These are phyloP conservation scores for Beauveria asiatica DNA, from an alignment of 2,329 filamentous ascomycete species.

Conservation along the genomic window DNA sequence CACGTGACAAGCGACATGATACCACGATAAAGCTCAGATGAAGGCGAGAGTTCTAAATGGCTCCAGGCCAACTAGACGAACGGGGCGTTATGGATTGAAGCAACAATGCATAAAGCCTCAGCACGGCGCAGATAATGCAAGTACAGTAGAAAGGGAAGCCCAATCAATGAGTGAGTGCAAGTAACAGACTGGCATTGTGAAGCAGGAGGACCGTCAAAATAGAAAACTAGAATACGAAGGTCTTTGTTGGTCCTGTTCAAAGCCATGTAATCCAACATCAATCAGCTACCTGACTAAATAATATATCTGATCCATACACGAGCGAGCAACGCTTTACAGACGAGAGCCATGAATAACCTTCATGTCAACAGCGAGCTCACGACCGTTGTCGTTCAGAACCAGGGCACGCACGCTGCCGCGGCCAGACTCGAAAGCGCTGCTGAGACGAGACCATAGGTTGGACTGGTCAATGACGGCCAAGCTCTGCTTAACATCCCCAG, in stretches of 20 bases:
- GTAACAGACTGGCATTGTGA: no score
- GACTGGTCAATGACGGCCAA: slow-evolving; percentile 93
- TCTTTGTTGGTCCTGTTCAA: neutral
- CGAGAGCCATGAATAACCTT: slow-evolving; percentile 86
- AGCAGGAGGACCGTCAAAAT: no score
- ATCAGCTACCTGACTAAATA: slow-evolving; percentile 10
- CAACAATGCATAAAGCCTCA: no score
- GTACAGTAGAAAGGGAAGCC: neutral
- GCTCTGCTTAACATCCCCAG: slow-evolving; percentile 94
- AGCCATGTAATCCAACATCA: slow-evolving; percentile 10
- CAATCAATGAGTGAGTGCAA: no score
- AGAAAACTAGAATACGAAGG: neutral
- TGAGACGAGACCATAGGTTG: slow-evolving; percentile 72
- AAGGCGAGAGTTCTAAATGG: no score
- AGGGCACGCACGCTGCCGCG: slow-evolving; percentile 90
- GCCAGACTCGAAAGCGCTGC: slow-evolving; percentile 79
- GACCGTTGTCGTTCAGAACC: slow-evolving; percentile 86
- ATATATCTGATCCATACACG: slow-evolving; percentile 10
- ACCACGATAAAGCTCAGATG: no score
- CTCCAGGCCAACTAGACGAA: no score
- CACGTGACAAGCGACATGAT: no score
- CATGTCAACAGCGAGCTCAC: slow-evolving; percentile 96
- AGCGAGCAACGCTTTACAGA: slow-evolving; percentile 37
- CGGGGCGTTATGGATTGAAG: no score
- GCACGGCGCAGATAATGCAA: neutral